Evolutionary conservation across 306 rosid species (phyloP).

Genomic region (Cicer bijugum): DNA sequence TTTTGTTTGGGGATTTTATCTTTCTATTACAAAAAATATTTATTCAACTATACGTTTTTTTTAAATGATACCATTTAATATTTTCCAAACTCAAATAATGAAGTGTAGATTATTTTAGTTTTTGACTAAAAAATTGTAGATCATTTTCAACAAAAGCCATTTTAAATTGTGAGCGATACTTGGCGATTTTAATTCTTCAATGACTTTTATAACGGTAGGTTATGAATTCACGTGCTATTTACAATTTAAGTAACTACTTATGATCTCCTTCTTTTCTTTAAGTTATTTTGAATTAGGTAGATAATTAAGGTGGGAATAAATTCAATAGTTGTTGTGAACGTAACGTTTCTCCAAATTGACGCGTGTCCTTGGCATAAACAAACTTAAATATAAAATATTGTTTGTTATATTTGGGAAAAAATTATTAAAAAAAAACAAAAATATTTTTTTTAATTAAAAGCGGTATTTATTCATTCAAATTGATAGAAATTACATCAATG

Average conservation of each 20-base stretch:
- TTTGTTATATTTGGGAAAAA: not conserved
- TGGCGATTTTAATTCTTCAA: conserved; percentile 6
- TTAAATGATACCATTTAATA: too few species aligned
- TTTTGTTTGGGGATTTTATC: too few species aligned
- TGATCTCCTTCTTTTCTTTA: not conserved
- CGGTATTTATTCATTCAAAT: too few species aligned
- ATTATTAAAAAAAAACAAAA: not conserved
- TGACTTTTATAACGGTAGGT: conserved; percentile 1
- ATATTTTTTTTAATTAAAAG: too few species aligned
- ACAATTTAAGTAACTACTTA: not conserved
- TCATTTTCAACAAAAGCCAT: too few species aligned
- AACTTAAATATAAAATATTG: not conserved
- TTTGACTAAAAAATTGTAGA: too few species aligned
- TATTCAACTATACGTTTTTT: too few species aligned
- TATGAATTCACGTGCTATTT: conserved; percentile 23
- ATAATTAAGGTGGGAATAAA: conserved; percentile 15
- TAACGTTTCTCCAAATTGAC: conserved; percentile 12
- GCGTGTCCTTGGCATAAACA: not conserved
- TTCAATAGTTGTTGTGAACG: conserved; percentile 10
- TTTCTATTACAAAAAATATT: too few species aligned
- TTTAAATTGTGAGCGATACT: not conserved
- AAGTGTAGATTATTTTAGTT: too few species aligned
- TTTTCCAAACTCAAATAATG: too few species aligned
- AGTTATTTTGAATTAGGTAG: conserved; percentile 25
- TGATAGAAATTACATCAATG: too few species aligned